Evolutionary conservation across 257 asterid species (phyloP).

Genomic region (Buddleja alternifolia): DNA sequence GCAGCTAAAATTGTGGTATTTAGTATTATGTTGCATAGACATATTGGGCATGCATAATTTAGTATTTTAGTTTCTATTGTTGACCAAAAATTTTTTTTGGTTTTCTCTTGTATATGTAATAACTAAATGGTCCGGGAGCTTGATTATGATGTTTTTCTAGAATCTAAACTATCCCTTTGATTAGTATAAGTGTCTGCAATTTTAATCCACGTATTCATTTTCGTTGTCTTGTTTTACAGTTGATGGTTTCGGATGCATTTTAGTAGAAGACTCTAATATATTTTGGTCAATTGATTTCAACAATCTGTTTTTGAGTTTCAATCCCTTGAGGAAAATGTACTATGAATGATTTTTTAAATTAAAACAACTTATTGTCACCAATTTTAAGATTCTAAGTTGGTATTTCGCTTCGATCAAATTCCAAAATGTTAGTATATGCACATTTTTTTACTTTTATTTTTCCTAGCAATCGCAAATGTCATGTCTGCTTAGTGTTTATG

Average conservation of each 20-base stretch:
- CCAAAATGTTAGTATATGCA: background rate
- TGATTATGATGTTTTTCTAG: background rate
- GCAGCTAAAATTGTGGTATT: background rate
- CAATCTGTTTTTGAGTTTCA: conserved; percentile 21
- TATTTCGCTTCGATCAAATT: background rate
- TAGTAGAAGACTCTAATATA: conserved; percentile 11
- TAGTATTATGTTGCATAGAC: conserved; percentile 3
- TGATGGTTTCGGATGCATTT: conserved; percentile 1
- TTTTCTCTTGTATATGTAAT: background rate
- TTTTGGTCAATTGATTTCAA: conserved; percentile 4
- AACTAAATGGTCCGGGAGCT: background rate
- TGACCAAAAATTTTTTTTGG: no score
- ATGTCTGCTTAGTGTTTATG: no score
- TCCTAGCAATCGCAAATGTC: background rate
- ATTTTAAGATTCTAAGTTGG: background rate
- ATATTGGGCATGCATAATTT: background rate
- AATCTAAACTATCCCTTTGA: background rate
- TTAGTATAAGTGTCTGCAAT: background rate
- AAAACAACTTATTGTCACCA: background rate
- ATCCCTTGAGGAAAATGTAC: background rate
- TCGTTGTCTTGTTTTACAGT: background rate
- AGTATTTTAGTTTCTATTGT: no score
- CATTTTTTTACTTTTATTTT: background rate
- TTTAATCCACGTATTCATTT: background rate
- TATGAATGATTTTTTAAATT: background rate